Base-by-base conservation (phyloP, 257 asterid species). In the Solanum medicagineum region DNA sequence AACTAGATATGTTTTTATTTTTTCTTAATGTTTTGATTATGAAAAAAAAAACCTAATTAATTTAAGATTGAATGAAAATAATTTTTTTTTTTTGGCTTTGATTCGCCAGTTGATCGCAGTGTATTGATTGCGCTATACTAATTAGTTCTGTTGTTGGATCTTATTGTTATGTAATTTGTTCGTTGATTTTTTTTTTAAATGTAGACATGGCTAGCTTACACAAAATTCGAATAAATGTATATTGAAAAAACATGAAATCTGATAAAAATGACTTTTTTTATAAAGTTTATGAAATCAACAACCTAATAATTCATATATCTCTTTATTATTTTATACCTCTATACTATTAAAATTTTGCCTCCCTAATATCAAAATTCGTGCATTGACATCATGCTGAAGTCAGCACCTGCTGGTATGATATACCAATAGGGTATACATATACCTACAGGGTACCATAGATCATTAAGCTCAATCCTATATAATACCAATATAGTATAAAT, bases 381-480 rank as follows among this genome's bases (percentile, higher is more conserved):
- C 0, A 0, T 32, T 32, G 36, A 32, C 4, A 0, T 32, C 4
- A 32, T 32, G 36, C 4, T 32, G 0, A 32, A 0, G 0, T 32
- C 36, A 32, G 4, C 36, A 32, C 36, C 36, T 32, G 36, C 32
- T 29, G 1, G 36, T 3, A 32, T 32, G 36, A 32, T 32, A 32
- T 32, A 32, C 0, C 36, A 32, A 32, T 32, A 32, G 36, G 36
- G 36, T 2, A 2, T 32, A 32, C 4, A 32, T 32, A 32, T 32
- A 32, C 36, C 36, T 2, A 32, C 36, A 32, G 0, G 4, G 36
- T 32, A 32, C 4, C 4, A 32, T 4, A 32, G 36, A 32, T 32
- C 36, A 2, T 32, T 32, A 32, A 32, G 36, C 4, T 32, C 36
- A 32, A 32, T 32, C 36, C 4, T 32, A 32, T 32, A 32, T 3